Evolutionary conservation across 148 eudicot genomes (phyloP).

Genomic region (Fagopyrum esculentum): DNA sequence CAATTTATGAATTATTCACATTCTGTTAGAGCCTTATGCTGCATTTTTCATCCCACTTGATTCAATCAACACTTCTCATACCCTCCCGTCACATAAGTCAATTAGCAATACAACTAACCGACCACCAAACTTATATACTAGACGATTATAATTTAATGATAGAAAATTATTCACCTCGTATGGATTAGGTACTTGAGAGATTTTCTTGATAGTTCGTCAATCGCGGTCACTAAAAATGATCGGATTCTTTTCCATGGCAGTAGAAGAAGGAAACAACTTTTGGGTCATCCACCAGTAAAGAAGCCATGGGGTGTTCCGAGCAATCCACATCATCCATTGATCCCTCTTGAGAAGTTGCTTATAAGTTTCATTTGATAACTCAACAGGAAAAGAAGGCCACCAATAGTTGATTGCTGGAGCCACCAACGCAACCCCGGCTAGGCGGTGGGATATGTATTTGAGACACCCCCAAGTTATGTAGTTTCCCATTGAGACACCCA

Average conservation of each 20-base stretch:
- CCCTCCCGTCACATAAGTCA: too few relatives aligned
- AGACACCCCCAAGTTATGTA: slow-evolving; percentile 27
- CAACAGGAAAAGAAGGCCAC: slow-evolving; percentile 35
- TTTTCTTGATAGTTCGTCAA: slow-evolving; percentile 5
- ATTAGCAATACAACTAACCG: too few relatives aligned
- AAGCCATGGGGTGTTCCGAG: slow-evolving; percentile 22
- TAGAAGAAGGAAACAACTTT: slow-evolving; percentile 21
- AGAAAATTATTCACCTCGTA: slow-evolving; percentile 10
- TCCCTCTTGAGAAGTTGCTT: too few relatives aligned
- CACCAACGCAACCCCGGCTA: slow-evolving; percentile 25
- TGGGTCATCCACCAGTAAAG: slow-evolving; percentile 24
- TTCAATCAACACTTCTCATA: too few relatives aligned
- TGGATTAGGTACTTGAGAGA: slow-evolving; percentile 14
- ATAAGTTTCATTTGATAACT: slow-evolving; percentile 4
- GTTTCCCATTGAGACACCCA: slow-evolving; percentile 26
- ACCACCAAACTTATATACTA: too few relatives aligned
- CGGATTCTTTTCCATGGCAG: slow-evolving; percentile 21
- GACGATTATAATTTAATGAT: too few relatives aligned
- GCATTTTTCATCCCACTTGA: neutral
- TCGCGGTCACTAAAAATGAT: slow-evolving; percentile 18
- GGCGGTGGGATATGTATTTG: slow-evolving; percentile 27
- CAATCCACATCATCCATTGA: slow-evolving; percentile 7
- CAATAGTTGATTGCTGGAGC: slow-evolving; percentile 29
- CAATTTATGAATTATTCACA: too few relatives aligned
- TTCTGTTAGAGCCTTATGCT: slow-evolving; percentile 24